Conservation (phyloP, 78 protist species). For the Planoprotostelium fungivorum region DNA sequence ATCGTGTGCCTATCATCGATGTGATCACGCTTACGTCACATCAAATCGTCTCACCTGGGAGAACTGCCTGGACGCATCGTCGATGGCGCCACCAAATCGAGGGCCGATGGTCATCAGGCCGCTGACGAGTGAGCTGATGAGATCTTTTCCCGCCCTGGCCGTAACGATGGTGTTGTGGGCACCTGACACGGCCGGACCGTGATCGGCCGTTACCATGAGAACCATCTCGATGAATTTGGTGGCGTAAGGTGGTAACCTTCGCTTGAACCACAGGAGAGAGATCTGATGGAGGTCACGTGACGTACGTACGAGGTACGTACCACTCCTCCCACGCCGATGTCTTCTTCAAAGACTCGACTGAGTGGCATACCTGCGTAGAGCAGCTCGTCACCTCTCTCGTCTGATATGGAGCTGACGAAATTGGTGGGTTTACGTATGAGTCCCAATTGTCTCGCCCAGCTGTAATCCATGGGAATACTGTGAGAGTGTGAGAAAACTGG, state of each 20-base stretch:
- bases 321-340: conserved; percentile 80
- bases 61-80: conserved; percentile 76
- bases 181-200: conserved; percentile 94
- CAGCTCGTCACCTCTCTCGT: conserved; percentile 94
- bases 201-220: conserved; percentile 88
- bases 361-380: conserved; percentile 85
- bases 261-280: conserved; percentile 88
- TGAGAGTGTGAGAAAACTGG: conserved; percentile 19
- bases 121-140: conserved; percentile 79
- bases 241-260: conserved; percentile 81
- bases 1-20: conserved; percentile 61
- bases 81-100: conserved; percentile 95
- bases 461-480: conserved; percentile 82
- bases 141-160: conserved; percentile 90
- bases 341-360: conserved; percentile 51
- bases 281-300: not conserved
- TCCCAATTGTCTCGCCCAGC: conserved; percentile 80
- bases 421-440: conserved; percentile 84
- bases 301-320: conserved; percentile 9
- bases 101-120: conserved; percentile 95
- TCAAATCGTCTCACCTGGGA: not conserved
- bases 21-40: not conserved
- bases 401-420: conserved; percentile 85
- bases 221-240: conserved; percentile 86
- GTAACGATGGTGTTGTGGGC: conserved; percentile 96